These are phyloP conservation scores for Vitis labrusca DNA, from an alignment of 164 flowering plant species.

Conservation along the genomic window DNA sequence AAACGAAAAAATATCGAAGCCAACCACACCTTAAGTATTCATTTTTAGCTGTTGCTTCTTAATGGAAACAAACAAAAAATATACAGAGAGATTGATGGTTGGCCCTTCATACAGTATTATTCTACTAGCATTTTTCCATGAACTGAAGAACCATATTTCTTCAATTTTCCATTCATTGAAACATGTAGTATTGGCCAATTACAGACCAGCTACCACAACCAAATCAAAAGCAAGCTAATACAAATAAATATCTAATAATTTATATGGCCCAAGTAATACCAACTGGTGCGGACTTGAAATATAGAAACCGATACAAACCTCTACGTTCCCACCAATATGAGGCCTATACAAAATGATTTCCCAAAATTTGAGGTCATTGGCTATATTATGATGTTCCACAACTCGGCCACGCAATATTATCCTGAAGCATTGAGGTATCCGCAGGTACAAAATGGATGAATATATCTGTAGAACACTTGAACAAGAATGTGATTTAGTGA, in stretches of 20 bases:
- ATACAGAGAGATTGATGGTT: background rate
- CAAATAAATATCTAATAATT: no score
- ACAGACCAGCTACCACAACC: no score
- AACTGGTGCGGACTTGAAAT: no score
- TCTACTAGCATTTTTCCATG: no score
- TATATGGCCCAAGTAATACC: no score
- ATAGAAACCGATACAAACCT: slow-evolving; percentile 21
- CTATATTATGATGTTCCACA: slow-evolving; percentile 78
- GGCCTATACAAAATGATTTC: slow-evolving; percentile 82
- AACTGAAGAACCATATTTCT: background rate
- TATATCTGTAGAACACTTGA: slow-evolving; percentile 52
- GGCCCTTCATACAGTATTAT: background rate
- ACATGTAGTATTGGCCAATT: background rate
- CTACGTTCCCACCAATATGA: slow-evolving; percentile 51
- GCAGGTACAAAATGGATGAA: slow-evolving; percentile 77
- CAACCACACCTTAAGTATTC: no score
- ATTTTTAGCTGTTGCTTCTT: no score
- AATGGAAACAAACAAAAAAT: no score
- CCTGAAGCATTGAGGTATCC: slow-evolving; percentile 60
- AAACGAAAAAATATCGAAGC: no score
- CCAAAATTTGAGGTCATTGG: slow-evolving; percentile 63
- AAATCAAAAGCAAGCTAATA: no score
- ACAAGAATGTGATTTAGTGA: background rate
- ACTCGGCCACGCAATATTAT: slow-evolving; percentile 69
- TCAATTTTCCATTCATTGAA: background rate